Conservation (phyloP, 768 basidiomycete genomes). For the Peribolospora baueri region DNA sequence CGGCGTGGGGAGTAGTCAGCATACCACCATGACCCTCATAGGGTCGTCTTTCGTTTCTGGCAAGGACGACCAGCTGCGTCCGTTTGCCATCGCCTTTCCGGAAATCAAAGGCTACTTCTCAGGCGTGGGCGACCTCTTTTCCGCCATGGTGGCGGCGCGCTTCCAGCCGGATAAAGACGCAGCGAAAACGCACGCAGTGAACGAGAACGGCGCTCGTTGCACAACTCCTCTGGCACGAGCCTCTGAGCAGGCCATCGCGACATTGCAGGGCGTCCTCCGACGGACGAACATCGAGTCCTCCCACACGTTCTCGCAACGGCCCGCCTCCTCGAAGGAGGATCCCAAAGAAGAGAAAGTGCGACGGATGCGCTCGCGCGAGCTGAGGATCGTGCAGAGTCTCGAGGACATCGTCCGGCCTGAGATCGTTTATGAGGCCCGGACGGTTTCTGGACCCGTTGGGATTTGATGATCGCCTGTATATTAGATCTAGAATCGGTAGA, state of each 20-base stretch:
- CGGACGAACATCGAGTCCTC: slow-evolving; percentile 31
- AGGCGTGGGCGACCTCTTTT: slow-evolving; percentile 91
- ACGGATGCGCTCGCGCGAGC: slow-evolving; percentile 63
- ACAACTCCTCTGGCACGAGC: slow-evolving; percentile 33
- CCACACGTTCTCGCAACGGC: slow-evolving; percentile 9
- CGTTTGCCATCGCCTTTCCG: slow-evolving; percentile 46
- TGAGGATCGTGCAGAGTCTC: slow-evolving; percentile 43
- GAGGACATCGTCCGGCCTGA: slow-evolving; percentile 11
- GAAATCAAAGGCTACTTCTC: slow-evolving; percentile 76
- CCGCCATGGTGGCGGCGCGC: slow-evolving; percentile 65
- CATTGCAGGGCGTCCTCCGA: slow-evolving; percentile 45
- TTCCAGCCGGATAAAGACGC: slow-evolving; percentile 21
- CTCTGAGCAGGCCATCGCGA: slow-evolving; percentile 40
- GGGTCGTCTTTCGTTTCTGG: slow-evolving; percentile 16
- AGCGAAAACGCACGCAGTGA: not conserved
- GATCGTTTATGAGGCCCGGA: slow-evolving; percentile 8
- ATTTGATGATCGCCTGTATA: too few relatives aligned
- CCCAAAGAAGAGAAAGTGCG: slow-evolving; percentile 31
- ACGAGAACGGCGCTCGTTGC: slow-evolving; percentile 6
- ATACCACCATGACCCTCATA: not conserved
- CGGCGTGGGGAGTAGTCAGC: slow-evolving; percentile 4
- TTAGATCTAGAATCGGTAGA: too few relatives aligned
- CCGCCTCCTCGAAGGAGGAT: slow-evolving; percentile 32
- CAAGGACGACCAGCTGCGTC: slow-evolving; percentile 16
- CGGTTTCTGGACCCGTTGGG: not conserved